Base-by-base conservation (phyloP, 306 rosid species). In the Medicago lupulina region DNA sequence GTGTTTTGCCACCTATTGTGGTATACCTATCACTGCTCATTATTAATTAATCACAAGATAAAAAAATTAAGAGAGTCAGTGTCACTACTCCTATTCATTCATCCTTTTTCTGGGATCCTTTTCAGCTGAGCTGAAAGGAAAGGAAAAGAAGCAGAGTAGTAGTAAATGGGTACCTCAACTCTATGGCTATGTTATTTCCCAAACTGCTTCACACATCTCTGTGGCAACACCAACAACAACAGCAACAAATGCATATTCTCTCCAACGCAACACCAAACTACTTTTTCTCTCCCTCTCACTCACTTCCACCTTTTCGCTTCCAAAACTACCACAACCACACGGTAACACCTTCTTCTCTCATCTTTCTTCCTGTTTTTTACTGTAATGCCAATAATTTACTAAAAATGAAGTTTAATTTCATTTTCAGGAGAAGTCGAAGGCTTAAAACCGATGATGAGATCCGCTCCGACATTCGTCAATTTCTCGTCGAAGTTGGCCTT, bases 381-480 rank as follows among this genome's bases (percentile, higher is more conserved):
- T 4, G 4, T 50, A 50, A 2, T n/a, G 19, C 4, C 16, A 28
- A 28, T 23, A 23, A 2, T 23, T 23, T 1, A 23, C 28, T 23
- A 23, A 1, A 23, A 23, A 23, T 28, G 39, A 21, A 17, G 64
- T 59, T 21, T 7, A 6, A 10, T 81, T 39, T 8, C 3, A 9
- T 7, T 12, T 46, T 79, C 81, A 87, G 94, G 79, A 80, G 62
- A 67, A 83, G 77, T 36, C 87, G 91, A 58, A 87, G 86, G 79
- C 69, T 72, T 5, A 94, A 94, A 87, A 87, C 80, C 77, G 88
- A 92, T 71, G 95, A 64, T 54, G 97, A 95, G 85, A 90, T 95
- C 73, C 81, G 92, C 79, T 69, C 69, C 40, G 98, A 95, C 1
- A 87, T 95, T 11, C 81, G 85, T 28, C 85, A 87, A 80, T 92